phyloP scores from a whole-genome alignment of 805 yeast genomes.

The Hanseniaspora mollemarum region DNA sequence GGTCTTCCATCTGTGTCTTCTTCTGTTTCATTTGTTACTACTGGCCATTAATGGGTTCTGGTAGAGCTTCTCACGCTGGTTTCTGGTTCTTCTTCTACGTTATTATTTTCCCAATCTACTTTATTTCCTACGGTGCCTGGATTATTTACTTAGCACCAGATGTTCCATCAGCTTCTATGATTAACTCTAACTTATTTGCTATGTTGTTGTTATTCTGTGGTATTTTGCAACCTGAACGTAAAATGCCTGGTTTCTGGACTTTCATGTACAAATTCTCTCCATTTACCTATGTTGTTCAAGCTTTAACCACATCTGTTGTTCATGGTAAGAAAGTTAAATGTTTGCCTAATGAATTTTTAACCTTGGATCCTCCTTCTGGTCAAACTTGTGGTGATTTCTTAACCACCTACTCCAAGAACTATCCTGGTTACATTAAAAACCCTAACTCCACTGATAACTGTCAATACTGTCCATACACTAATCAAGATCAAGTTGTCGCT shows the following conservation, averaged over 20 bases:
- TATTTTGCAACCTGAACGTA: slow-evolving; percentile 36
- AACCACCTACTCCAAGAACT: slow-evolving; percentile 26
- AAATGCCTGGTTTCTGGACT: slow-evolving; percentile 42
- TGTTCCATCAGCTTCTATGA: slow-evolving; percentile 35
- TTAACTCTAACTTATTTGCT: slow-evolving; percentile 38
- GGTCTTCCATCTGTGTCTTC: slow-evolving; percentile 37
- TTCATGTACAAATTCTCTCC: slow-evolving; percentile 39
- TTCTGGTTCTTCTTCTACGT: slow-evolving; percentile 40
- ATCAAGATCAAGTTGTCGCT: slow-evolving; percentile 50
- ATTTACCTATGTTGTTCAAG: slow-evolving; percentile 38
- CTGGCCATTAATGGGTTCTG: slow-evolving; percentile 38
- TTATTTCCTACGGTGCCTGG: slow-evolving; percentile 44
- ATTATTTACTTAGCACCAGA: slow-evolving; percentile 37
- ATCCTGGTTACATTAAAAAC: slow-evolving; percentile 38
- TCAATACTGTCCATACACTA: slow-evolving; percentile 44
- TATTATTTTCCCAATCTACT: slow-evolving; percentile 41
- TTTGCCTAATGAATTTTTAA: slow-evolving; percentile 30
- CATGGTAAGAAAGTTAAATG: slow-evolving; percentile 34
- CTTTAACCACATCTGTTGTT: slow-evolving; percentile 33
- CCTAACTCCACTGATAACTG: slow-evolving; percentile 43
- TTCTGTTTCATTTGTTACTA: slow-evolving; percentile 37
- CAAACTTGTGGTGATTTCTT: slow-evolving; percentile 41
- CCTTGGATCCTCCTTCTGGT: slow-evolving; percentile 37
- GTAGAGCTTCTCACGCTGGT: slow-evolving; percentile 41
- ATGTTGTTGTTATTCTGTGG: slow-evolving; percentile 47